Percentiles rank a stretch among this genome's conserved stretches.
Conservation (phyloP, 345 rosid genomes). For the Lepidium didymum region DNA sequence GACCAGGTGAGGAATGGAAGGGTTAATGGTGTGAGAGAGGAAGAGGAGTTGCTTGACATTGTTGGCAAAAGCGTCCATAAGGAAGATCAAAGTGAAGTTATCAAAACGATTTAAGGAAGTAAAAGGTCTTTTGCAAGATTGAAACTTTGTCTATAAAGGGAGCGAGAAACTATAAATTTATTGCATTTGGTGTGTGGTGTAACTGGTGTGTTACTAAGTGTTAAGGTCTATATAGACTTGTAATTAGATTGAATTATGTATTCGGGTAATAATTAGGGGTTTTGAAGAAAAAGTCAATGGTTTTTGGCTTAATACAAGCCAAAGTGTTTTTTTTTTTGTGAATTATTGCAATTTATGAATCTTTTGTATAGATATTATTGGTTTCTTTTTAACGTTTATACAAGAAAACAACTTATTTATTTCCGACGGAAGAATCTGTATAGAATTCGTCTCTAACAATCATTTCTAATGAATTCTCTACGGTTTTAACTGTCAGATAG, state of each 20-base stretch:
- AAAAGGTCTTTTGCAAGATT: constrained; percentile 7
- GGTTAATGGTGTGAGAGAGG: constrained; percentile 34
- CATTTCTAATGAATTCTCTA: no score
- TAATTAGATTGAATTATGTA: constrained; percentile 17
- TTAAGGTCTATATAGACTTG: constrained; percentile 9
- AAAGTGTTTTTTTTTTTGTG: background rate
- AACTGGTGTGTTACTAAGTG: constrained; percentile 2
- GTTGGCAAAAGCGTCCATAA: constrained; percentile 24
- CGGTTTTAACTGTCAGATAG: no score
- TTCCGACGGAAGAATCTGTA: no score
- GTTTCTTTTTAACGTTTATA: no score
- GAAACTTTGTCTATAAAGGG: constrained; percentile 8
- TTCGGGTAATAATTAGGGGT: background rate
- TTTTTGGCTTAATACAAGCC: constrained; percentile 1
- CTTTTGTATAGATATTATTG: background rate
- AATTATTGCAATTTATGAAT: background rate
- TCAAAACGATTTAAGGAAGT: constrained; percentile 1
- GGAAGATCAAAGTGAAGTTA: constrained; percentile 13
- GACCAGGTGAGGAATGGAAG: constrained; percentile 31
- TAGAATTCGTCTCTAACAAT: no score
- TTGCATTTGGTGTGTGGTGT: constrained; percentile 15
- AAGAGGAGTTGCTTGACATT: constrained; percentile 29
- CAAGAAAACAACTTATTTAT: no score
- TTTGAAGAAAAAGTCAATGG: constrained; percentile 7
- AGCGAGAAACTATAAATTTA: background rate